Evolutionary conservation across 371 early-diverging fungal genomes (phyloP).

Genomic region (Lichtheimia ramosa): DNA sequence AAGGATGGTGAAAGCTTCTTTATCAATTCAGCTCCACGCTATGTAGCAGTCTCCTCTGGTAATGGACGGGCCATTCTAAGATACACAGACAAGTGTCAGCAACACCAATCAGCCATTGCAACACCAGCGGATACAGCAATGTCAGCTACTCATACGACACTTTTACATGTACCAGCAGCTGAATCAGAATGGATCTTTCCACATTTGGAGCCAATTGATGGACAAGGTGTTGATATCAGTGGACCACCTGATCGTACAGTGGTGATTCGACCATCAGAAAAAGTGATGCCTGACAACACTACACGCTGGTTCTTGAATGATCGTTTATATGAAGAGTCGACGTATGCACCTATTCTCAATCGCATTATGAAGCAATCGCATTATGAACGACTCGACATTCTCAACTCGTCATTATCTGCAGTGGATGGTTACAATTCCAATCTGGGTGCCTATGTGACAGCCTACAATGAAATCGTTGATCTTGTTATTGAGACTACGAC

Average conservation of each 20-base stretch:
- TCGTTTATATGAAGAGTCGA: constrained; percentile 14
- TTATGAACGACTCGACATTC: too few species aligned
- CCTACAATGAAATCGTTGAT: constrained; percentile 31
- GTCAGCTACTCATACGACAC: not conserved
- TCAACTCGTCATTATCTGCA: too few species aligned
- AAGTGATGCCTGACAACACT: constrained; percentile 12
- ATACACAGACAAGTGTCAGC: not conserved
- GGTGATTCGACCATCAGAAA: constrained; percentile 9
- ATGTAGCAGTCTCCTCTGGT: not conserved
- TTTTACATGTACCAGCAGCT: not conserved
- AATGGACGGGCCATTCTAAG: constrained; percentile 8
- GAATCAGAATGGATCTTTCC: constrained; percentile 14
- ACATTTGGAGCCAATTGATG: constrained; percentile 2
- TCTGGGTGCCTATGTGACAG: constrained; percentile 30
- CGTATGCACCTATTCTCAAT: constrained; percentile 3
- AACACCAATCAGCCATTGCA: not conserved
- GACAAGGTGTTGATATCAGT: not conserved
- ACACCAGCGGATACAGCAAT: not conserved
- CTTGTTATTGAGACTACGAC: constrained; percentile 35
- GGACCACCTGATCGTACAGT: constrained; percentile 14
- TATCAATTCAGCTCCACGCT: constrained; percentile 4
- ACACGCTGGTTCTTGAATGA: constrained; percentile 35
- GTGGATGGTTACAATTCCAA: constrained; percentile 12
- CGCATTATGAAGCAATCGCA: not conserved
- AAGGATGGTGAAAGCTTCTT: constrained; percentile 1